phyloP scores from a whole-genome alignment of 805 yeast species.

The Phaffomyces thermotolerans region DNA sequence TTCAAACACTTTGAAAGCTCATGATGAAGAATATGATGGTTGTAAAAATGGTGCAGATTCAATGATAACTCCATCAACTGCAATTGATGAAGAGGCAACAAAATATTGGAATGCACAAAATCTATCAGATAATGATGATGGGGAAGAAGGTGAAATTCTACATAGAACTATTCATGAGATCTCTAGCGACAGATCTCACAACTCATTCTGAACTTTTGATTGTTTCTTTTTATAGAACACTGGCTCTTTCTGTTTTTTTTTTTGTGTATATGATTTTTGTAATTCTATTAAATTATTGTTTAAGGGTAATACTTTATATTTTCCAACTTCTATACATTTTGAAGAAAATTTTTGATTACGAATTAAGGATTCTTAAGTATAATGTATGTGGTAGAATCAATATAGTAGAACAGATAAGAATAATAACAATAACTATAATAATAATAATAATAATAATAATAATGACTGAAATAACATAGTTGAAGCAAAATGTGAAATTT shows the following conservation, averaged over 20 bases:
- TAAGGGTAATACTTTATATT: too few relatives aligned
- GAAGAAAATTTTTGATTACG: too few relatives aligned
- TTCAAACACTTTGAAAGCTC: constrained; percentile 13
- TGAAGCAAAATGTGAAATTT: too few relatives aligned
- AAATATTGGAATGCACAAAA: constrained; percentile 26
- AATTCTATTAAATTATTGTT: too few relatives aligned
- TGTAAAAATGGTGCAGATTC: constrained; percentile 8
- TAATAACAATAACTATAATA: too few relatives aligned
- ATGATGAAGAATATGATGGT: constrained; percentile 3
- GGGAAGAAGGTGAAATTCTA: constrained; percentile 14
- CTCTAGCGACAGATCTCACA: background rate
- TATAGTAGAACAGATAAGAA: too few relatives aligned
- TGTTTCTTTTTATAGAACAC: background rate
- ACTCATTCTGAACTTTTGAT: background rate
- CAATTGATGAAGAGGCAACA: constrained; percentile 29
- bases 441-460: too few relatives aligned
- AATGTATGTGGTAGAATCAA: too few relatives aligned
- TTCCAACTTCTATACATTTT: too few relatives aligned
- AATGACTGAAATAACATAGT: too few relatives aligned
- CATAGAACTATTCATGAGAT: constrained; percentile 19
- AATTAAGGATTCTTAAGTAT: too few relatives aligned
- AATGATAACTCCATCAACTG: constrained; percentile 28
- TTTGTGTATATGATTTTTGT: background rate
- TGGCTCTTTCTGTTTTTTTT: background rate
- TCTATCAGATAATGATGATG: constrained; percentile 10